Base-by-base conservation (phyloP, 768 basidiomycete genomes). In the Kwoniella newhampshirensis region DNA sequence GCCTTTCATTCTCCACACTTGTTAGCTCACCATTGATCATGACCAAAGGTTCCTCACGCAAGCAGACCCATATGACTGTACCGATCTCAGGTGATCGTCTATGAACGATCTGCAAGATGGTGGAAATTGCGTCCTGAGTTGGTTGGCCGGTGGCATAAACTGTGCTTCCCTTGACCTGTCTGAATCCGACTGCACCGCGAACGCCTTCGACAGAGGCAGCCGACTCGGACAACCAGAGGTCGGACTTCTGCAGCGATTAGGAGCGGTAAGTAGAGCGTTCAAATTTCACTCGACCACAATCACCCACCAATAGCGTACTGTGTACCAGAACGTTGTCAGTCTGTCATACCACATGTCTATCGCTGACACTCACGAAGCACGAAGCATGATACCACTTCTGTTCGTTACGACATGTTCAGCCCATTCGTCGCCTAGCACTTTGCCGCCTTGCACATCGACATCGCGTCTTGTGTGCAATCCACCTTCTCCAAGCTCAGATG, bases 61-160 rank as follows among this genome's bases (percentile, higher is more conserved):
- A 78, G 15, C 90, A 91, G 49, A 98, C 83, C 96, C 94, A 98
- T 18, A 89, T 81, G 13, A 94, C 81, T 42, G 82, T 81, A 12
- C 81, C 80, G 1, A 86, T 81, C 21, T 78, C 75, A 1, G 87
- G 85, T 67, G 88, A 82, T 0, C 81, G 79, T 23, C 78, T 74
- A 55, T 83, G 85, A 54, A 94, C 82, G 20, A 83, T 48, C 4
- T 78, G 73, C 12, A 92, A 82, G 3, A 94, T 91, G 54, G 86
- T 84, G 41, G 87, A 83, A 37, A 99, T 86, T 2, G 91, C 94
- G 54, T 88, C 88, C 46, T 86, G 77, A 0, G 89, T 91, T 1
- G 96, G 96, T 74, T 98, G 96, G 0, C 91, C 92, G 26, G 96
- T 84, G 0, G 91, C 92, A 62, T 90, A 99, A 28, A 97, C 87